Conservation (phyloP, 257 asterid genomes). For the Fraxinus excelsior region DNA sequence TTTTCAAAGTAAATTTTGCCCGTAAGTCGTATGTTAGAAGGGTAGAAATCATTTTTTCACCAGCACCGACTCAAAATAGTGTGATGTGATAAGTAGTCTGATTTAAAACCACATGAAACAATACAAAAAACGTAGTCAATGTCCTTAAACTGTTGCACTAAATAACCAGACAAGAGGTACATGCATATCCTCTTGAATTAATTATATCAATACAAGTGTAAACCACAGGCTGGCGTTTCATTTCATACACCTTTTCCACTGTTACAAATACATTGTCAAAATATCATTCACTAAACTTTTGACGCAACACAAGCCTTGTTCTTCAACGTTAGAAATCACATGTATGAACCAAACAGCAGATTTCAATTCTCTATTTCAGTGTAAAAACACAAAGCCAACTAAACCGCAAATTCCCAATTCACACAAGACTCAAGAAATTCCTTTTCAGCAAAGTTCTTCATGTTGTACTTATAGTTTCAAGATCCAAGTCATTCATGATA, state of each 20-base stretch:
- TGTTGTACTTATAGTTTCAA: not conserved
- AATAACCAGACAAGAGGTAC: slow-evolving; percentile 11
- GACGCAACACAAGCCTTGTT: not conserved
- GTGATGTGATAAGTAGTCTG: slow-evolving; percentile 14
- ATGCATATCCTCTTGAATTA: not conserved
- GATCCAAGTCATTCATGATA: not conserved
- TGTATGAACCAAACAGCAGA: slow-evolving; percentile 14
- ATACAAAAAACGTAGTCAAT: not conserved
- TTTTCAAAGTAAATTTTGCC: not conserved
- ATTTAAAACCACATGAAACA: not conserved
- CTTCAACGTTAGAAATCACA: not conserved
- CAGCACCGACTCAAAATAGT: not conserved
- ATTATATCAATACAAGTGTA: slow-evolving; percentile 22
- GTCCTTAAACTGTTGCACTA: slow-evolving; percentile 2
- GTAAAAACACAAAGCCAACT: not conserved
- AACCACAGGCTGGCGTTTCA: slow-evolving; percentile 32
- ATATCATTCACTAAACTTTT: not conserved
- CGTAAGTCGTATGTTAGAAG: not conserved
- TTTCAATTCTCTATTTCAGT: not conserved
- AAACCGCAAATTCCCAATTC: not conserved
- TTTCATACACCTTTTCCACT: slow-evolving; percentile 6
- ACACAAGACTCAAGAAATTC: not conserved
- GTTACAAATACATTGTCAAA: slow-evolving; percentile 9
- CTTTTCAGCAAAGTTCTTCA: not conserved
- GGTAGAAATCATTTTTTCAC: not conserved